Conservation (phyloP, 352 stramenopile species). For the Thraustochytrium striatum region DNA sequence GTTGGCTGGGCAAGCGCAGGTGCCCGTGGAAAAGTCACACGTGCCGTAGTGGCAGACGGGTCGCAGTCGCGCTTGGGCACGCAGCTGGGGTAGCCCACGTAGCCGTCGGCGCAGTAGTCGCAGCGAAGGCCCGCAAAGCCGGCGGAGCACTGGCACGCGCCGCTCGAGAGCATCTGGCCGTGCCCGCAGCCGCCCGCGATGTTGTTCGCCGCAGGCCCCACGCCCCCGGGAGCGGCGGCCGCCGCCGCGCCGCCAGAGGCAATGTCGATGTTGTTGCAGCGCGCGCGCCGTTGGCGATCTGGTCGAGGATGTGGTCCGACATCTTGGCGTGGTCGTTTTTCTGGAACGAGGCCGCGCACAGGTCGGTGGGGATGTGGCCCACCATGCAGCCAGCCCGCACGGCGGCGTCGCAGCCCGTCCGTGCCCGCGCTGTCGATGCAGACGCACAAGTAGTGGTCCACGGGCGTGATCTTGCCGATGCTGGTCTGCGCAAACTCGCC, state of each 20-base stretch:
- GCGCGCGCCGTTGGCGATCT: constrained; percentile 1
- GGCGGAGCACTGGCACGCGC: not conserved
- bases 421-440: not conserved
- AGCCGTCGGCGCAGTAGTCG: constrained; percentile 30
- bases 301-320: not conserved
- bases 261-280: constrained; percentile 31
- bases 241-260: too few relatives aligned
- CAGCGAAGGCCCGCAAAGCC: constrained; percentile 24
- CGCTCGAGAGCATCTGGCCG: not conserved
- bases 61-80: constrained; percentile 12
- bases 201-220: not conserved
- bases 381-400: constrained; percentile 26
- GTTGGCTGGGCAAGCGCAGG: constrained; percentile 21
- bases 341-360: constrained; percentile 9
- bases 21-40: constrained; percentile 28
- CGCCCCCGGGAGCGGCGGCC: not conserved
- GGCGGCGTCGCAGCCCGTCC: constrained; percentile 21
- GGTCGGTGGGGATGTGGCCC: constrained; percentile 10
- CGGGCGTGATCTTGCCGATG: not conserved
- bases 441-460: constrained; percentile 43
- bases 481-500: constrained; percentile 8
- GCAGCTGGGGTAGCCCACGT: constrained; percentile 32
- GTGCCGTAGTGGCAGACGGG: constrained; percentile 16
- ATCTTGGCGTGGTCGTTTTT: constrained; percentile 5
- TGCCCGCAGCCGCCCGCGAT: constrained; percentile 25